Percentiles rank a stretch among this genome's conserved stretches.
Evolutionary conservation across 2,329 filamentous ascomycete genomes (phyloP).

Genomic region (Fusarium udum): DNA sequence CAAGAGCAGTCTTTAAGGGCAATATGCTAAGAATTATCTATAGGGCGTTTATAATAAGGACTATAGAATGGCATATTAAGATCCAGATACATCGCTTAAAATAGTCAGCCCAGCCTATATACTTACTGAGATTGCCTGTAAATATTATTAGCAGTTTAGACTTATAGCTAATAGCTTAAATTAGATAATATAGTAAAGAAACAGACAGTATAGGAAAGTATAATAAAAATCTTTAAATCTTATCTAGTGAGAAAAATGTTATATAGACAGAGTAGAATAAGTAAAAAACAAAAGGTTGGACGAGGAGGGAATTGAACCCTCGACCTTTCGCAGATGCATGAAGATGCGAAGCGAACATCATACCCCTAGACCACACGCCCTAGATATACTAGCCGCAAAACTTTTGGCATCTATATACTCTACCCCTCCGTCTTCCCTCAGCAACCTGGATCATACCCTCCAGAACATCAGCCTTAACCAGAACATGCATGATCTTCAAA

Average conservation of each 20-base stretch:
- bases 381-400: background rate
- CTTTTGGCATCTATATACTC: rapidly evolving
- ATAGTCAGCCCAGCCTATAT: background rate
- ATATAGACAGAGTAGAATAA: rapidly evolving
- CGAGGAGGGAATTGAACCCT: conserved; percentile 27
- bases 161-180: too few species aligned
- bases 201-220: background rate
- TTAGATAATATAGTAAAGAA: background rate
- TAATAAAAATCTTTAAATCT: too few species aligned
- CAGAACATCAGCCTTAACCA: background rate
- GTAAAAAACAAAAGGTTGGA: background rate
- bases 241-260: background rate
- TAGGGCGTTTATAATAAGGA: background rate
- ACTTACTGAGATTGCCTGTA: background rate
- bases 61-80: too few species aligned
- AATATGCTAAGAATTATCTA: background rate
- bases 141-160: too few species aligned
- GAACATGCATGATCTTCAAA: background rate
- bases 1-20: too few species aligned
- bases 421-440: rapidly evolving
- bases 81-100: background rate
- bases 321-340: conserved; percentile 16
- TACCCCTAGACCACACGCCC: conserved; percentile 29
- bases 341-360: conserved; percentile 27
- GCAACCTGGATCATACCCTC: too few species aligned